Evolutionary conservation across 2,329 filamentous ascomycete species (phyloP).

Genomic region (Zarea fungicola): DNA sequence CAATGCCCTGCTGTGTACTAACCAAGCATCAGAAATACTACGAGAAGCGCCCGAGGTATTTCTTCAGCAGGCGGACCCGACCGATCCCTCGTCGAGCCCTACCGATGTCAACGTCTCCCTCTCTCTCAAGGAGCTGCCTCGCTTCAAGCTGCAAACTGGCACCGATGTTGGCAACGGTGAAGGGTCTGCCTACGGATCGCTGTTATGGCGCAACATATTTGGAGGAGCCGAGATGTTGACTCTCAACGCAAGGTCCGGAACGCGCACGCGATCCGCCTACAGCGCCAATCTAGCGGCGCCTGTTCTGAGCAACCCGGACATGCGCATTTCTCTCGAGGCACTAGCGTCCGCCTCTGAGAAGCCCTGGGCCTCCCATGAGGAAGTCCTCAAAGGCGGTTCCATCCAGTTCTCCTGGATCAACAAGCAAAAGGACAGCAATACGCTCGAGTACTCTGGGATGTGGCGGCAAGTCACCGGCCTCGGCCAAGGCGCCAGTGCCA

Average conservation of each 20-base stretch:
- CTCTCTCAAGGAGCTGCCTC: slow-evolving; percentile 74
- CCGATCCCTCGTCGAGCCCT: slow-evolving; percentile 62
- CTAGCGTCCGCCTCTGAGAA: slow-evolving; percentile 82
- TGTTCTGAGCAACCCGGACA: slow-evolving; percentile 75
- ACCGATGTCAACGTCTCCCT: slow-evolving; percentile 82
- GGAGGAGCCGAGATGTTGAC: slow-evolving; percentile 89
- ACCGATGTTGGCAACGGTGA: slow-evolving; percentile 93
- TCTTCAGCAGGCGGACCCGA: slow-evolving; percentile 68
- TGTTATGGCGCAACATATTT: slow-evolving; percentile 85
- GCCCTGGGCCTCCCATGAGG: slow-evolving; percentile 90
- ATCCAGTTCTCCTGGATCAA: slow-evolving; percentile 72
- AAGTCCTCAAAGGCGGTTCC: slow-evolving; percentile 73
- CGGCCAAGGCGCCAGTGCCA: slow-evolving; percentile 68
- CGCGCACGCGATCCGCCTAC: slow-evolving; percentile 86
- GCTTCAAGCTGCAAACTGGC: slow-evolving; percentile 85
- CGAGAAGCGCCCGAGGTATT: slow-evolving; percentile 76
- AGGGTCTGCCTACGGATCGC: slow-evolving; percentile 85
- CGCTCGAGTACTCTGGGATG: slow-evolving; percentile 71
- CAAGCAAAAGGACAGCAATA: slow-evolving; percentile 61
- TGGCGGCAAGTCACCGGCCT: slow-evolving; percentile 90
- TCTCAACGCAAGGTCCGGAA: slow-evolving; percentile 82
- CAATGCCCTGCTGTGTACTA: slow-evolving; percentile 14
- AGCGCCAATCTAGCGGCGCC: slow-evolving; percentile 81
- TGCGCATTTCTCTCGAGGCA: slow-evolving; percentile 72
- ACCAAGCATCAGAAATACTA: slow-evolving; percentile 65